Percentiles rank a stretch among this genome's conserved stretches.
phyloP scores from a whole-genome alignment of 257 asterid species.

The Nicotiana otophora region DNA sequence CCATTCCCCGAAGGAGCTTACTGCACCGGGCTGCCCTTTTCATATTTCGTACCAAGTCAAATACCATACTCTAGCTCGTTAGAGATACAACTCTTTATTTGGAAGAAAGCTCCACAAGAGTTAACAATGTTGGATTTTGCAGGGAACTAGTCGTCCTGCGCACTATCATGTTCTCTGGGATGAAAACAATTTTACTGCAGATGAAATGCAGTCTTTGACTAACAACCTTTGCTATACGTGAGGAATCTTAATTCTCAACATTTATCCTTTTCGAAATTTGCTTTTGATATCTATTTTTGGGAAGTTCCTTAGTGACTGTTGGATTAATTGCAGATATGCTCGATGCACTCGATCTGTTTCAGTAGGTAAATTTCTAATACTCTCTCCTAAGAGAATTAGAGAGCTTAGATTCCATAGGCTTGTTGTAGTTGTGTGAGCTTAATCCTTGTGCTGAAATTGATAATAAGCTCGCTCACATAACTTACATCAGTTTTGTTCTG shows the following conservation, averaged over 20 bases:
- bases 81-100: background rate
- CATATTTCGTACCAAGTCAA: too few species aligned
- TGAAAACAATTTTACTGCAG: constrained; percentile 91
- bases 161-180: constrained; percentile 98
- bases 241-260: background rate
- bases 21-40: too few species aligned
- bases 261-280: background rate
- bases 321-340: constrained; percentile 38
- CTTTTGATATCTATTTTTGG: background rate
- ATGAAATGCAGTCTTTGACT: constrained; percentile 87
- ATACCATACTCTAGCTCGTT: background rate
- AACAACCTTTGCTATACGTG: constrained; percentile 87
- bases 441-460: background rate
- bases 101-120: background rate
- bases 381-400: background rate
- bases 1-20: too few species aligned
- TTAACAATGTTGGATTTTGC: constrained; percentile 3
- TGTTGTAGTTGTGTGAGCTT: background rate
- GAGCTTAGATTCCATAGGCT: background rate
- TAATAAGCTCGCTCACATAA: background rate
- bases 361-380: constrained; percentile 50
- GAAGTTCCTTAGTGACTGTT: background rate
- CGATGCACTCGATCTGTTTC: constrained; percentile 98
- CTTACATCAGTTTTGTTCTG: background rate
- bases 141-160: constrained; percentile 99